These are phyloP conservation scores for Aspergillus steynii DNA, from an alignment of 495 filamentous ascomycete species.

Conservation along the genomic window DNA sequence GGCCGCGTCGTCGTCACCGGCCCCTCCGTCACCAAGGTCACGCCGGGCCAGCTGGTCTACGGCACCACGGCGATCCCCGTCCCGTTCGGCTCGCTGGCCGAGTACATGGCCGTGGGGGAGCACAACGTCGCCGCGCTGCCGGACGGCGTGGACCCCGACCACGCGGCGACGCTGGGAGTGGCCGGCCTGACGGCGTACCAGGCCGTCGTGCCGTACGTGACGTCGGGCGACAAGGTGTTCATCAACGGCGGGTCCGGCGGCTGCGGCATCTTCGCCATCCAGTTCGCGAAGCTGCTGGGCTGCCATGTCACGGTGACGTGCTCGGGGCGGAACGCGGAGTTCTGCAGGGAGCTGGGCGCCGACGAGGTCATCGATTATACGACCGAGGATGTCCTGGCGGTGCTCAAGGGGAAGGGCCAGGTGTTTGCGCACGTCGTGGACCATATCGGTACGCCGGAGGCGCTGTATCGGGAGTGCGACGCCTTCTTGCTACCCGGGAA, in stretches of 20 bases:
- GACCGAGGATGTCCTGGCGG: constrained; percentile 47
- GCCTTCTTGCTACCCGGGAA: constrained; percentile 54
- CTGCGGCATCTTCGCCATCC: constrained; percentile 60
- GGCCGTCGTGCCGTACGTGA: constrained; percentile 54
- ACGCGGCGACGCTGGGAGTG: constrained; percentile 54
- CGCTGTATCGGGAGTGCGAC: constrained; percentile 57
- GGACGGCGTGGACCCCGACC: constrained; percentile 48
- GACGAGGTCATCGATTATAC: constrained; percentile 72
- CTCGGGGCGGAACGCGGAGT: constrained; percentile 56
- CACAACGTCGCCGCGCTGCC: constrained; percentile 40
- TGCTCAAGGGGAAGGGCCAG: constrained; percentile 47
- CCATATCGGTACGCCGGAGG: constrained; percentile 53
- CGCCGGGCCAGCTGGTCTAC: constrained; percentile 57
- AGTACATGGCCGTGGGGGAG: constrained; percentile 46
- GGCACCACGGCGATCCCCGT: constrained; percentile 43
- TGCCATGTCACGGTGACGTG: constrained; percentile 63
- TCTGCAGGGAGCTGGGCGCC: constrained; percentile 61
- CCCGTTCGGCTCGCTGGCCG: constrained; percentile 53
- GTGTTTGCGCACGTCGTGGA: constrained; percentile 62
- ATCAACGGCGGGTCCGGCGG: constrained; percentile 70
- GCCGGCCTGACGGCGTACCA: constrained; percentile 63
- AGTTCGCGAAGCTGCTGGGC: constrained; percentile 65
- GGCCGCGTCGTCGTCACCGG: constrained; percentile 55
- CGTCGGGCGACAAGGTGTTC: constrained; percentile 58
- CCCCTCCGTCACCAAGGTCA: constrained; percentile 33